A percentile compares a stretch with the other conserved stretches of the same genome.
These are phyloP conservation scores for Claviceps africana DNA, from an alignment of 2,329 filamentous ascomycete species.

Conservation along the genomic window DNA sequence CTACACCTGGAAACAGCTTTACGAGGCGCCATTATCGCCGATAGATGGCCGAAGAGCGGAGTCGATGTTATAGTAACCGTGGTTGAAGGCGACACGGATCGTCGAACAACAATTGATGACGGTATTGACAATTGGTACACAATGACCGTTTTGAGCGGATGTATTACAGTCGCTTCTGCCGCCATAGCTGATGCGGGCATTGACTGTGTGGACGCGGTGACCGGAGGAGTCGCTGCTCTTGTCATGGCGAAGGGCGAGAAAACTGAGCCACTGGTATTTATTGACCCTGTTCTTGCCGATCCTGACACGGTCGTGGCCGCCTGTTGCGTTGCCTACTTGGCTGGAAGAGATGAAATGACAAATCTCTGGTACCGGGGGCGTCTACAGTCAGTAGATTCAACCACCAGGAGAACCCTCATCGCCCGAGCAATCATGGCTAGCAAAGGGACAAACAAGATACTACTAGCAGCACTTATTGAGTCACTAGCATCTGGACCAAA, in stretches of 20 bases:
- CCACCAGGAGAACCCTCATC: conserved; percentile 21
- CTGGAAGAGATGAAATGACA: conserved; percentile 77
- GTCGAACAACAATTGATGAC: conserved; percentile 30
- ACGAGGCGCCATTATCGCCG: conserved; percentile 77
- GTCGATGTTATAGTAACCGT: conserved; percentile 92
- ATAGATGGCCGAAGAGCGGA: conserved; percentile 95
- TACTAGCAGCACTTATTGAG: conserved; percentile 22
- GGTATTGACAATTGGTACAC: conserved; percentile 63
- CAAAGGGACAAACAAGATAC: conserved; percentile 20
- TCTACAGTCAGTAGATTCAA: conserved; percentile 26
- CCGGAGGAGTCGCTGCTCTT: conserved; percentile 77
- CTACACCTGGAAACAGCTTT: conserved; percentile 86
- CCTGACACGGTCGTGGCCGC: conserved; percentile 65
- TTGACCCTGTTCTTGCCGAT: conserved; percentile 75
- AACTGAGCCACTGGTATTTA: conserved; percentile 36
- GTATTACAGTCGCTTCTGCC: conserved; percentile 85
- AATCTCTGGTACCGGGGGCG: conserved; percentile 86
- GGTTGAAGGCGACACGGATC: conserved; percentile 82
- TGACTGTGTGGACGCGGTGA: conserved; percentile 82
- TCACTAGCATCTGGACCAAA: conserved; percentile 10
- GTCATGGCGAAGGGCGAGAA: conserved; percentile 30
- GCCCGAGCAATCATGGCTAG: conserved; percentile 27
- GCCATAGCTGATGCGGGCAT: conserved; percentile 91
- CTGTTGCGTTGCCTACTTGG: conserved; percentile 82
- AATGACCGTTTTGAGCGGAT: conserved; percentile 84